Conservation (phyloP, 2,329 filamentous ascomycete species). For the Helotiales sp. region DNA sequence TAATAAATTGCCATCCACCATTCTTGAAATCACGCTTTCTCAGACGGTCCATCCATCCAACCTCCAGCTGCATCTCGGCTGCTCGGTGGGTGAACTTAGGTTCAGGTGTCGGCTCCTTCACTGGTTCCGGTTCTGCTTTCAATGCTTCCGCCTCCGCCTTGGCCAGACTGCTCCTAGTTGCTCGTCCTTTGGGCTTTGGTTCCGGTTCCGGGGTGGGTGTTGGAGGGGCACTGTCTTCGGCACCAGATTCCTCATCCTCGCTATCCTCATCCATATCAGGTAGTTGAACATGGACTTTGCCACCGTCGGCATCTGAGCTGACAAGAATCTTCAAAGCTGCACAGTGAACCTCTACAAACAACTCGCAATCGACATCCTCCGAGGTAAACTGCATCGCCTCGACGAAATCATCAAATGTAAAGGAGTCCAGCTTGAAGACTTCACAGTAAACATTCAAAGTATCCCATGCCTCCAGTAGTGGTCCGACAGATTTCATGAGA, state of each 20-base stretch:
- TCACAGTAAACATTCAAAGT: constrained; percentile 98
- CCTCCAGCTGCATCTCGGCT: constrained; percentile 73
- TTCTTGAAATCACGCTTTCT: constrained; percentile 83
- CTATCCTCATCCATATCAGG: constrained; percentile 76
- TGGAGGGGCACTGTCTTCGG: constrained; percentile 55
- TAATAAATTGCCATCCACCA: constrained; percentile 89
- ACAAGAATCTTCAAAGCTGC: constrained; percentile 87
- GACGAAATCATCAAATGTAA: constrained; percentile 95
- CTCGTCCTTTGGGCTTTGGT: constrained; percentile 67
- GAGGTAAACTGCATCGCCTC: constrained; percentile 83
- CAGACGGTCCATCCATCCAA: constrained; percentile 85
- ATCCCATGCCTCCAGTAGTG: constrained; percentile 90
- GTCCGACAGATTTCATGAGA: constrained; percentile 82
- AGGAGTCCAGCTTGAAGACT: constrained; percentile 91
- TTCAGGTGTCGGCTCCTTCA: constrained; percentile 46
- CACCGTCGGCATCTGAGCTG: constrained; percentile 73
- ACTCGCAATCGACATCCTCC: constrained; percentile 75
- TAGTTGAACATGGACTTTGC: constrained; percentile 78
- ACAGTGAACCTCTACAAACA: constrained; percentile 91
- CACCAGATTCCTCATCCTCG: constrained; percentile 65
- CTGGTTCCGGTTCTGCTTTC: constrained; percentile 56
- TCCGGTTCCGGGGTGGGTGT: constrained; percentile 74
- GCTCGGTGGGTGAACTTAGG: constrained; percentile 67
- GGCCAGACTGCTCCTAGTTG: constrained; percentile 84
- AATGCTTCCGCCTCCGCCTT: constrained; percentile 77